Base-by-base conservation (phyloP, 2,329 filamentous ascomycete genomes). In the Cladosporium sp. region DNA sequence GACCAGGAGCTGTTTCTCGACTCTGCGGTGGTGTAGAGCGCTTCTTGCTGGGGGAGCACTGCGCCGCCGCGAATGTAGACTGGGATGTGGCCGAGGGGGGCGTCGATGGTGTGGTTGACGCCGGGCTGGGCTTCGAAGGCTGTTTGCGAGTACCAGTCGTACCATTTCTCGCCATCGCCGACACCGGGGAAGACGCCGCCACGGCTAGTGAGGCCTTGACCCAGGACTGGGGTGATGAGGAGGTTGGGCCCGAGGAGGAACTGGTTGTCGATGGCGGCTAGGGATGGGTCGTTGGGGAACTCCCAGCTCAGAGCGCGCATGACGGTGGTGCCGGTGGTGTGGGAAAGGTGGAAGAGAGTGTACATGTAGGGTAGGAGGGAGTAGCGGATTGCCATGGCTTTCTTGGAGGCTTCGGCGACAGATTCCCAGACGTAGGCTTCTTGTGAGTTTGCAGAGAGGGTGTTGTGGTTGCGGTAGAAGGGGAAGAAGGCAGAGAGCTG, bases 401-500 rank as follows among this genome's bases (percentile, higher is more conserved):
- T 71, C 54, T 78, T 79, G n/a, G 78, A 75, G 0, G 86, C 84
- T 4, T 81, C 76, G 2, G 78, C 77, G 1, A 89, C 86, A 1
- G 76, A 77, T 3, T 71, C 71, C 86, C 86, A 90, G 13, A 77
- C 55, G 60, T 86, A 91, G 0, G 85, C 84, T 66, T 91, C 86
- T 62, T 91, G 86, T 0, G 78, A 63, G 43, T 74, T 74, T 9
- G 81, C 78, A 0, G 74, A 76, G 1, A 85, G 69, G 3, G 71
- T 71, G 61, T 89, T 89, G 72, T 91, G 86, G 67, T 89, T 89
- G 20, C 85, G 76, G 69, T 88, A 88, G 69, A 89, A 88, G 6
- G 85, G 83, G 70, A 88, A 88, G 73, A 89, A 88, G 9, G 84
- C 84, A 0, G 75, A 78, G 1, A 87, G 72, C 60, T 85, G 80